Evolutionary conservation across 371 early-diverging fungal species (phyloP), one percentile per base, ranked within the genome.

Genomic region (Mucor ambiguus): DNA sequence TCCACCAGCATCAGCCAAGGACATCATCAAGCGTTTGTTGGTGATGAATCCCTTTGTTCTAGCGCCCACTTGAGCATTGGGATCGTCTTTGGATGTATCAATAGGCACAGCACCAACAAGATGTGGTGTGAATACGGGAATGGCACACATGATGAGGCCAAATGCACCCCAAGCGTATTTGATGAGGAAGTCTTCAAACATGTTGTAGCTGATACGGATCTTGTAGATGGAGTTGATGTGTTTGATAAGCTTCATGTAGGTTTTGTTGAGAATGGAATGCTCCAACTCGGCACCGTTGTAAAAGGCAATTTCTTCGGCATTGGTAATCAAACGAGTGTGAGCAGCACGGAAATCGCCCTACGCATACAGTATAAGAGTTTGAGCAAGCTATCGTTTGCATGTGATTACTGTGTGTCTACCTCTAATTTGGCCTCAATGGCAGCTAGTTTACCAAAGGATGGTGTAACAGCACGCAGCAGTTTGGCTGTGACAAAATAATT

Each of bases 131-230:
- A 96, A 94, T 22, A 93, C 93, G 7, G 96, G 96, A 11, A 94
- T 80, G 26, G 92, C 89, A 68, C 93, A 92, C 62, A 93, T 78
- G 18, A 88, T 77, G 52, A 92, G 72, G 20, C 92, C 92, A 59
- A 90, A 77, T 4, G 89, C 88, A 56, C 87, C 83, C 91, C 91
- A 91, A 24, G 83, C 87, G 70, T 90, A 90, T 73, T 90, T 94
- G 81, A 96, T 93, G 66, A 94, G 82, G 68, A 93, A 95, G 70
- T 94, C 96, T 71, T 96, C 96, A 79, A 94, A 85, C 93, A 94
- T 93, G 59, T 91, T 88, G 82, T 96, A 93, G 65, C 88, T 87
- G 62, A 96, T 90, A 52, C 93, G 83, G 28, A 87, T 86, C 72
- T 87, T 89, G 78, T 88, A 91, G 61, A 93, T 89, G 14, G 83